Percentiles rank a stretch among this genome's conserved stretches.
These are phyloP conservation scores for Penicillium hesseltinei DNA, from an alignment of 2,329 filamentous ascomycete species.

Conservation along the genomic window DNA sequence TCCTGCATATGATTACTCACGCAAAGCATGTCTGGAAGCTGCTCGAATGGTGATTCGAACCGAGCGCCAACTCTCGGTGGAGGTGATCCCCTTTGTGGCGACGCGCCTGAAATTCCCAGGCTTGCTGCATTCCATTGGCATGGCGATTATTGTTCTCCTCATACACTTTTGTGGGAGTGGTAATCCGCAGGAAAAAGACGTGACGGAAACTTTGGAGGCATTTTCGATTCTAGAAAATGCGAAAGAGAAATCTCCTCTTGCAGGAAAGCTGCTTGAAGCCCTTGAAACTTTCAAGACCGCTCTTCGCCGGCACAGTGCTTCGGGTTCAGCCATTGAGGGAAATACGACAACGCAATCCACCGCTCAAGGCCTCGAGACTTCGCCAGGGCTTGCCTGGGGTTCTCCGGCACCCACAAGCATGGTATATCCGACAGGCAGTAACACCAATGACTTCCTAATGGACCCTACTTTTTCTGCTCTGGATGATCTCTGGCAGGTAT, in stretches of 20 bases:
- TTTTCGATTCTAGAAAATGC: slow-evolving; percentile 36
- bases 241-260: slow-evolving; percentile 29
- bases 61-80: slow-evolving; percentile 20
- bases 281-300: slow-evolving; percentile 34
- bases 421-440: not conserved
- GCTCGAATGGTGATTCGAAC: slow-evolving; percentile 35
- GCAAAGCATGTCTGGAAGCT: slow-evolving; percentile 36
- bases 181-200: slow-evolving; percentile 25
- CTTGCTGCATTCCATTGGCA: slow-evolving; percentile 23
- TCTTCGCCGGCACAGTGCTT: slow-evolving; percentile 24
- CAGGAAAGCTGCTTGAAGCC: slow-evolving; percentile 32
- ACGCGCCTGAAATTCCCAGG: slow-evolving; percentile 30
- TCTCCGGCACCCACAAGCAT: not conserved
- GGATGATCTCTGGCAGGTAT: slow-evolving; percentile 23
- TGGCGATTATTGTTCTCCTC: too few relatives aligned
- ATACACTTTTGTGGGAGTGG: too few relatives aligned
- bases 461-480: slow-evolving; percentile 15
- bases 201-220: slow-evolving; percentile 33
- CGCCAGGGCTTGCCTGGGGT: too few relatives aligned
- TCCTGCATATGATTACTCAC: slow-evolving; percentile 32
- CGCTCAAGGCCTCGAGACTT: not conserved
- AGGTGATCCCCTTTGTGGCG: slow-evolving; percentile 21
- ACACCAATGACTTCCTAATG: not conserved
- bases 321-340: not conserved
- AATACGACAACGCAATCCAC: not conserved